Evolutionary conservation across 192 early-diverging fungal species (phyloP), one percentile per base, ranked within the genome.

Genomic region (Ambispora gerdemannii): DNA sequence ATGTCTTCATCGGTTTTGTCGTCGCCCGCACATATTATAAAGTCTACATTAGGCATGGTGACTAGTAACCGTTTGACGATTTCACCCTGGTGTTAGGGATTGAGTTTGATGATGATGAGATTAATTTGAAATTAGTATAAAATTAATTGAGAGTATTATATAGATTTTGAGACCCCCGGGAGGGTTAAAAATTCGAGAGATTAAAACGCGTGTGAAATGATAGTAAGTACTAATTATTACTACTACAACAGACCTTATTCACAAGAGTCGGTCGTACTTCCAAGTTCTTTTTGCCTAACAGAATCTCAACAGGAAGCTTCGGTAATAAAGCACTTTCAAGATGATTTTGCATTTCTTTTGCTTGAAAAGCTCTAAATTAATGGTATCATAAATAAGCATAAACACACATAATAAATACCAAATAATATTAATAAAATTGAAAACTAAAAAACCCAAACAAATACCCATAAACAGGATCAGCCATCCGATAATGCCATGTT

Each of bases 1-100:
- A 99, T 98, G 75, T 97, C 96, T 75, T 98, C 95, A 73, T 98
- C 97, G 0, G 96, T 98, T 76, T 91, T 89, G 81, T 97, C 96
- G 74, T 98, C 95, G 24, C 97, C 96, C n/a, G 90, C 93, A 76
- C 97, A 98, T 25, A 95, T 80, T 0, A 95, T 86, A 84, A 99
- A 99, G 58, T 95, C 94, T 63, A 84, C 86, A 3, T 86, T 85
- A 19, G 88, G 83, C 36, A 86, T 77, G 49, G 74, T 77, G 4
- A 72, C 70, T 22, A 95, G 61, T 56, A 99, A 72, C 8, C 91
- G 83, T 78, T 95, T 95, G 70, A 98, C 92, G 70, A 98, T 96
- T 76, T 97, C 94, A 10, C 97, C 97, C 75, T 70, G n/a, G n/a
- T n/a, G n/a, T n/a, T n/a, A n/a, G n/a, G n/a, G n/a, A n/a, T n/a